Percentiles rank a stretch among this genome's conserved stretches.
Evolutionary conservation across 805 yeast species (phyloP).

Genomic region (Suhomyces vadensis): DNA sequence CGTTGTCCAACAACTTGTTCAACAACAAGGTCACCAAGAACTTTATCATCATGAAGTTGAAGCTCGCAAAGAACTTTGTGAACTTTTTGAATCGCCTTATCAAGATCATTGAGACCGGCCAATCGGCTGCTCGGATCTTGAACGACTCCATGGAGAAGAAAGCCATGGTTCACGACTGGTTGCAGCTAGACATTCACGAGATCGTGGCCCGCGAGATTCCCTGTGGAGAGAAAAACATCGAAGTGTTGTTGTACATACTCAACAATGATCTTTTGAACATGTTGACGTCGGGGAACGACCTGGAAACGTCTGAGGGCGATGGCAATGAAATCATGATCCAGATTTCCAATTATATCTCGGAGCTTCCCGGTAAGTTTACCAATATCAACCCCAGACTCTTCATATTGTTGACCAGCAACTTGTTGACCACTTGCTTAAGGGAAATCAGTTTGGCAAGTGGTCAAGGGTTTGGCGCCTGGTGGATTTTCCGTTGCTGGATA

Average conservation of each 20-base stretch:
- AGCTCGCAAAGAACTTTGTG: conserved; percentile 54
- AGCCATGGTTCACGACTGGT: conserved; percentile 62
- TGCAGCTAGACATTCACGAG: conserved; percentile 47
- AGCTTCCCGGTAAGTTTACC: conserved; percentile 49
- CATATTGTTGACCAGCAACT: conserved; percentile 50
- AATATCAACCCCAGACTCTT: conserved; percentile 57
- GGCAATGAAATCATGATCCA: conserved; percentile 12
- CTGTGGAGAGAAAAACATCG: conserved; percentile 39
- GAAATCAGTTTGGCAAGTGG: conserved; percentile 62
- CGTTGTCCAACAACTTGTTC: conserved; percentile 38
- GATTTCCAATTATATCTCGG: conserved; percentile 32
- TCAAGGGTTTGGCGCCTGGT: conserved; percentile 69
- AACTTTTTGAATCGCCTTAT: conserved; percentile 55
- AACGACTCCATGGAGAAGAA: conserved; percentile 43
- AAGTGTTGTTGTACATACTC: conserved; percentile 33
- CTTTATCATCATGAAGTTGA: conserved; percentile 53
- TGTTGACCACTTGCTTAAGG: conserved; percentile 59
- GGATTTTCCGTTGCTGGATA: conserved; percentile 73
- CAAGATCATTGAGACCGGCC: conserved; percentile 54
- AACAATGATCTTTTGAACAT: conserved; percentile 24
- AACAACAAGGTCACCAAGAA: conserved; percentile 47
- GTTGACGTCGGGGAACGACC: conserved; percentile 6
- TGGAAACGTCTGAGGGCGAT: background rate
- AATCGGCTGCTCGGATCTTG: conserved; percentile 49
- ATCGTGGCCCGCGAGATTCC: conserved; percentile 53